Base-by-base conservation (phyloP, 305 asterid species). In the Solanum chacoense region DNA sequence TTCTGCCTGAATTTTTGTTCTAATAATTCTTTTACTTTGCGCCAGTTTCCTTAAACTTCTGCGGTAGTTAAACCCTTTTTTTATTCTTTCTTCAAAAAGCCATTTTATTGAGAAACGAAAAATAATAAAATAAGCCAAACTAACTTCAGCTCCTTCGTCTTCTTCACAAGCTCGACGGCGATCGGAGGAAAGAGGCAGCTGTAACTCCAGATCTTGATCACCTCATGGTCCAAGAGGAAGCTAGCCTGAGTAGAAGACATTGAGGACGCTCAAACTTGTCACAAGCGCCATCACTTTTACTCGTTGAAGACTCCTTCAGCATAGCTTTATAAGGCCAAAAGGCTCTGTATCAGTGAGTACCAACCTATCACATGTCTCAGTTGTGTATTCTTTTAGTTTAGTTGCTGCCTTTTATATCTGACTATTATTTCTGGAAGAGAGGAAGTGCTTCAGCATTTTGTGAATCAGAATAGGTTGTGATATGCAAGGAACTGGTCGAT, bases 401-500 rank as follows among this genome's bases (percentile, higher is more conserved):
- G 29, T 84, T 31, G 42, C 87, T 31, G 87, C 65, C 72, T 55
- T 20, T 50, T 22, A 55, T 11, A 55, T 34, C 34, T 22, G 42
- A n/a, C 87, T 55, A 37, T 80, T 80, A 28, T n/a, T 55, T 59
- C 40, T 84, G 75, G 75, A 84, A 84, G 74, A 80, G 69, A 22
- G 24, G 75, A 32, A 59, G 87, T 32, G 50, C 87, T 32, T 63
- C 34, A 84, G 87, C 87, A 84, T 84, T 84, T 84, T 84, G 87
- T 59, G 75, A 59, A 59, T 59, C 87, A 22, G 75, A 59, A 84
- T 22, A 59, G 13, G 50, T 84, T 84, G 75, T 36, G 77, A 55
- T 87, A 77, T 87, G 69, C 65, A 77, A 87, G 89, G 75, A 59
- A 18, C 75, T 87, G 85, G 55, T 71, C 59, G 86, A 87, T 87